Conservation (phyloP, 2,329 filamentous ascomycete species). For the Penicillium sp. region DNA sequence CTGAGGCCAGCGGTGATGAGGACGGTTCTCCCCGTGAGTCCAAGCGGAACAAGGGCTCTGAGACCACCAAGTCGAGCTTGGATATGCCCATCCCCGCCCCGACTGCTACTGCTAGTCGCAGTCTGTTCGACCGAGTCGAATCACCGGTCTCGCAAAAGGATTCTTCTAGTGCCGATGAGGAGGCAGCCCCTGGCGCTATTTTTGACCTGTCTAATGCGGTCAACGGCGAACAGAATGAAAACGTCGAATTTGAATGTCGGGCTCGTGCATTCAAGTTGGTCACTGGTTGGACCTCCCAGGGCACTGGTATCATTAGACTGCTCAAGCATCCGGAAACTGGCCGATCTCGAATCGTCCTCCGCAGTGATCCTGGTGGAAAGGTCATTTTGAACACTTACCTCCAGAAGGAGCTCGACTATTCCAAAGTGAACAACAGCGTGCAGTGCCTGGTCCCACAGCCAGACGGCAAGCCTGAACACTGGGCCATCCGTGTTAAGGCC, state of each 20-base stretch:
- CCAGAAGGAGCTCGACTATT: constrained; percentile 60
- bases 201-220: constrained; percentile 63
- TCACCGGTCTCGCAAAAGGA: constrained; percentile 8
- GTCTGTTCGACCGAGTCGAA: constrained; percentile 37
- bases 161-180: constrained; percentile 28
- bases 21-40: constrained; percentile 16
- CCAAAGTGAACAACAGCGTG: constrained; percentile 48
- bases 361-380: constrained; percentile 70
- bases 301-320: constrained; percentile 66
- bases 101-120: constrained; percentile 26
- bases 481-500: constrained; percentile 64
- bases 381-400: constrained; percentile 68
- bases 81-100: constrained; percentile 14
- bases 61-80: constrained; percentile 13
- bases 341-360: constrained; percentile 63
- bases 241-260: constrained; percentile 63
- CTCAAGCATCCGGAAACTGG: constrained; percentile 68
- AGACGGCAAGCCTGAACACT: constrained; percentile 60
- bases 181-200: constrained; percentile 47
- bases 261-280: constrained; percentile 64
- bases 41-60: constrained; percentile 21
- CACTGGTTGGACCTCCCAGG: constrained; percentile 62
- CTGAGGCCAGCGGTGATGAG: constrained; percentile 22
- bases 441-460: constrained; percentile 50
- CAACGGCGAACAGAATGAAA: constrained; percentile 68